Percentiles rank a stretch among this genome's conserved stretches.
Evolutionary conservation across 352 stramenopile genomes (phyloP).

Genomic region (Pythium oligandrum): DNA sequence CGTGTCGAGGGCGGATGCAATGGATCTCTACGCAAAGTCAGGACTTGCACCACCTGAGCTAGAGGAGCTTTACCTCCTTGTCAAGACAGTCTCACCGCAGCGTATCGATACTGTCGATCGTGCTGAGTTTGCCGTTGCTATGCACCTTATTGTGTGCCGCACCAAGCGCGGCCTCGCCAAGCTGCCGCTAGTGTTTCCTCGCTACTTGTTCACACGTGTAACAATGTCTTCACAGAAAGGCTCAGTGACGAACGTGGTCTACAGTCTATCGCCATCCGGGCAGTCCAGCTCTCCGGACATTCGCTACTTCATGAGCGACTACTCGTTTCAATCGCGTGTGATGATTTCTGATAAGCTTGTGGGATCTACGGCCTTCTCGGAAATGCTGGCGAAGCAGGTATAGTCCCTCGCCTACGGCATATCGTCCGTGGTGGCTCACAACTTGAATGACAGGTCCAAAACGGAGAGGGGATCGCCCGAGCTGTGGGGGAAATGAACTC

Average conservation of each 20-base stretch:
- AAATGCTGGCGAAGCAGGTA: too few relatives aligned
- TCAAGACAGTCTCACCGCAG: constrained; percentile 22
- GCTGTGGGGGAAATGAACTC: neutral
- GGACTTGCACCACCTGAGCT: constrained; percentile 15
- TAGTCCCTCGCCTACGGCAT: too few relatives aligned
- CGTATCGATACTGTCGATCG: constrained; percentile 6
- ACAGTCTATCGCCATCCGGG: too few relatives aligned
- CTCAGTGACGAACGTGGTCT: too few relatives aligned
- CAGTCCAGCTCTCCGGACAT: too few relatives aligned
- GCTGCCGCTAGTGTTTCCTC: constrained; percentile 25
- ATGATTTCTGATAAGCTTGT: too few relatives aligned
- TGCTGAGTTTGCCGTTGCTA: constrained; percentile 25
- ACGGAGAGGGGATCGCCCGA: neutral
- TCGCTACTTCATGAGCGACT: too few relatives aligned
- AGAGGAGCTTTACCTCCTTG: constrained; percentile 15
- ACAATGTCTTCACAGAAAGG: neutral
- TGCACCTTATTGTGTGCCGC: constrained; percentile 41
- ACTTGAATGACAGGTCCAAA: constrained; percentile 6
- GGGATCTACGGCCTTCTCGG: too few relatives aligned
- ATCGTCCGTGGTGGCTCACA: too few relatives aligned
- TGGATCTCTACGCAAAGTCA: constrained; percentile 22
- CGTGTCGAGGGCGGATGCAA: constrained; percentile 8
- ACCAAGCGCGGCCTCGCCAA: constrained; percentile 25
- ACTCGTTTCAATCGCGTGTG: too few relatives aligned
- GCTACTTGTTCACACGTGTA: constrained; percentile 26